Evolutionary conservation across 495 filamentous ascomycete species (phyloP).

Genomic region (Penicillium mononematosum): DNA sequence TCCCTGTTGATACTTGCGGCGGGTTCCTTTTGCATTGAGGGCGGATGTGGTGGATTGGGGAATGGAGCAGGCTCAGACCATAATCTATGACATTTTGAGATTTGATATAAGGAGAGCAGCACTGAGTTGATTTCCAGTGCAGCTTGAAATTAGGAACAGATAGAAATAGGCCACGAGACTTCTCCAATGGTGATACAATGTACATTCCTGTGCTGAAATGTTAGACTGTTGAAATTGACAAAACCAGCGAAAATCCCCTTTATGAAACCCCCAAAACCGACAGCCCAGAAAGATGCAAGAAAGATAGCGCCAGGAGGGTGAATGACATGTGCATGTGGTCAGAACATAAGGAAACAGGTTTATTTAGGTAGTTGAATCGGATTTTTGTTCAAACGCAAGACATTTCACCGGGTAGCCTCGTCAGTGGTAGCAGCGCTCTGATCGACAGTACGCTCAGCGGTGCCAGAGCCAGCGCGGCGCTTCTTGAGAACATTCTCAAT

Average conservation of each 20-base stretch:
- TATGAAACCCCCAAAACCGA: conserved; percentile 18
- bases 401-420: conserved; percentile 32
- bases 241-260: conserved; percentile 10
- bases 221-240: conserved; percentile 21
- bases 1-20: background rate
- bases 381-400: conserved; percentile 11
- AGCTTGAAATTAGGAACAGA: conserved; percentile 7
- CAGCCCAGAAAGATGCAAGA: conserved; percentile 23
- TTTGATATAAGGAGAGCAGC: background rate
- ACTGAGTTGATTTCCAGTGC: conserved; percentile 9
- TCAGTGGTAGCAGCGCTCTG: conserved; percentile 23
- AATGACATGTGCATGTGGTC: conserved; percentile 6
- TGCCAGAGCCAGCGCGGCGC: conserved; percentile 50
- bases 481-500: conserved; percentile 98
- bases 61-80: conserved; percentile 1
- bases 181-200: conserved; percentile 22
- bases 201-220: conserved; percentile 6
- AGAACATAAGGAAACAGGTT: background rate
- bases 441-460: conserved; percentile 25
- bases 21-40: background rate
- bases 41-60: background rate
- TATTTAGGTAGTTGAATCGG: background rate
- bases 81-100: conserved; percentile 1
- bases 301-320: conserved; percentile 20
- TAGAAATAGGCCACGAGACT: background rate